Evolutionary conservation across 805 yeast genomes (phyloP).

Genomic region (Candida cerambycidarum): DNA sequence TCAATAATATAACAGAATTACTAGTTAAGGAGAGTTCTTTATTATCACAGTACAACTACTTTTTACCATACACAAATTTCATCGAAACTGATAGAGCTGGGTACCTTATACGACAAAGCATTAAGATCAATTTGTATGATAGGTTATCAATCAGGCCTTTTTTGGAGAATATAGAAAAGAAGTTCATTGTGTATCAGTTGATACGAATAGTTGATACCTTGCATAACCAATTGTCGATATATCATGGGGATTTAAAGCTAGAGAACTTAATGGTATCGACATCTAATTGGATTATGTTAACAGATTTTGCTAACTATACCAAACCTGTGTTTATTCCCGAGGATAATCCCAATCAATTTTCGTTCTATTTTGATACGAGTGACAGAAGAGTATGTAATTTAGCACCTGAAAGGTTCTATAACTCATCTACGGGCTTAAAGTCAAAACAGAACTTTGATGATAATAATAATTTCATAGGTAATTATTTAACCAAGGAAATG

Average conservation of each 20-base stretch:
- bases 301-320: constrained; percentile 75
- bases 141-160: constrained; percentile 86
- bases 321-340: constrained; percentile 88
- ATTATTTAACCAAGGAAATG: constrained; percentile 56
- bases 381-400: constrained; percentile 83
- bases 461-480: constrained; percentile 19
- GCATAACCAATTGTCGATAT: constrained; percentile 56
- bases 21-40: constrained; percentile 36
- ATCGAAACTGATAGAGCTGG: constrained; percentile 92
- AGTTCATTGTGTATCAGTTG: constrained; percentile 82
- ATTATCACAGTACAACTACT: constrained; percentile 54
- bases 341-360: constrained; percentile 88
- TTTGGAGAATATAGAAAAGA: constrained; percentile 73
- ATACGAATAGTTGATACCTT: constrained; percentile 60
- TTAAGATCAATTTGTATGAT: constrained; percentile 81
- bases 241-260: constrained; percentile 89
- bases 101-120: constrained; percentile 79
- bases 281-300: constrained; percentile 81
- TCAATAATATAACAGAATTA: constrained; percentile 26
- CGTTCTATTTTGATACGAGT: constrained; percentile 90
- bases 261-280: constrained; percentile 86
- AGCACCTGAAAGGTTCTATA: constrained; percentile 87
- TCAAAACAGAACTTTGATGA: constrained; percentile 23
- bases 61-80: constrained; percentile 67
- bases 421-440: constrained; percentile 20